Evolutionary conservation across 306 rosid species (phyloP).

Genomic region (Quercus glauca): DNA sequence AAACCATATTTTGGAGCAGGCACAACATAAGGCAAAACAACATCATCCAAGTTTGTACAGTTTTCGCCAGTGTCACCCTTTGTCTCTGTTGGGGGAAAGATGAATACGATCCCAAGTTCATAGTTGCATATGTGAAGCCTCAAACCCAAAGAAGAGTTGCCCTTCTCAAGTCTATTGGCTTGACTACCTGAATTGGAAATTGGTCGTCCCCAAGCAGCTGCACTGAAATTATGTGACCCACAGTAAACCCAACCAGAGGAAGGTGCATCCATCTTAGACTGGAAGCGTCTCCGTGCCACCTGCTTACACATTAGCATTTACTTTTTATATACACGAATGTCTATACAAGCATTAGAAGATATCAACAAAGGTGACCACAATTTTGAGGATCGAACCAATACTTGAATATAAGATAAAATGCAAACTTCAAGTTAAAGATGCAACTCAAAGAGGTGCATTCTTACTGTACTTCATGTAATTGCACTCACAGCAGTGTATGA

Average conservation of each 20-base stretch:
- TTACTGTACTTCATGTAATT: not conserved
- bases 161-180: conserved; percentile 27
- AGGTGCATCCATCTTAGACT: conserved; percentile 42
- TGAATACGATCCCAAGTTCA: conserved; percentile 79
- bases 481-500: not conserved
- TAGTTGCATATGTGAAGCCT: conserved; percentile 81
- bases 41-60: conserved; percentile 45
- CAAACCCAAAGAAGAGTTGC: conserved; percentile 27
- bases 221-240: conserved; percentile 87
- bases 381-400: not conserved
- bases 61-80: conserved; percentile 16
- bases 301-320: conserved; percentile 24
- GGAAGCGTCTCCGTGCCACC: conserved; percentile 71
- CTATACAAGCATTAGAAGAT: not conserved
- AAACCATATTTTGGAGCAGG: conserved; percentile 78
- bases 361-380: not conserved
- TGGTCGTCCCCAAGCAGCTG: conserved; percentile 85
- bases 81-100: conserved; percentile 52
- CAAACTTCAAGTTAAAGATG: not conserved
- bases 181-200: conserved; percentile 41
- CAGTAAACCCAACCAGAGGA: conserved; percentile 77
- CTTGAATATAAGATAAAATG: not conserved
- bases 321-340: not conserved
- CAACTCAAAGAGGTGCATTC: not conserved
- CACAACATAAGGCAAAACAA: conserved; percentile 67